phyloP scores from a whole-genome alignment of 441 rosid species.

The Cnidoscolus chayamansa region DNA sequence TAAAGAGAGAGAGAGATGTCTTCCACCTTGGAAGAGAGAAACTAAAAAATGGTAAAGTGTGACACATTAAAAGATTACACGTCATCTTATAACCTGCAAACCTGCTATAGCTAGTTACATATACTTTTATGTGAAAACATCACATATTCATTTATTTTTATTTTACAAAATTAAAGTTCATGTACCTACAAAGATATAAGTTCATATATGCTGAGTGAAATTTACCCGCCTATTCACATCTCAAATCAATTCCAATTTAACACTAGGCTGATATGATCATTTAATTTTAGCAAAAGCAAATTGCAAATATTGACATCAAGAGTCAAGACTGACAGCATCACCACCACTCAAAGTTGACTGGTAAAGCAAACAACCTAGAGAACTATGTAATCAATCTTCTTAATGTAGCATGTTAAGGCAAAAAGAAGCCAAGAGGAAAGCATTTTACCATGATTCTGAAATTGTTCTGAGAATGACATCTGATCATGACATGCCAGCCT shows the following conservation, averaged over 20 bases:
- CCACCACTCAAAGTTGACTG: background rate
- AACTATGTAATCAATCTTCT: constrained; percentile 4
- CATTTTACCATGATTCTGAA: constrained; percentile 19
- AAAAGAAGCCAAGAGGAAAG: background rate
- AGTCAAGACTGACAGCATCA: background rate
- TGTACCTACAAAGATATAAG: too few species aligned
- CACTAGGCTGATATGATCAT: background rate
- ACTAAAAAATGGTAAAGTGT: too few species aligned
- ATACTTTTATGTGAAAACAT: too few species aligned
- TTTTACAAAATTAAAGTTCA: too few species aligned
- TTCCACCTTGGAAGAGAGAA: too few species aligned
- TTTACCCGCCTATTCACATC: too few species aligned
- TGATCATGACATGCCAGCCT: background rate
- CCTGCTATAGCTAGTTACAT: too few species aligned
- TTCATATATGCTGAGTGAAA: too few species aligned
- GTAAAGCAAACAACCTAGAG: background rate
- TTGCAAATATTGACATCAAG: background rate
- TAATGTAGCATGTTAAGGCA: background rate
- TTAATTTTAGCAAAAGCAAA: background rate
- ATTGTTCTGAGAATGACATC: background rate
- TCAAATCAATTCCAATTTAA: background rate
- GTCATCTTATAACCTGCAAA: too few species aligned
- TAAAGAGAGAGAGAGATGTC: too few species aligned
- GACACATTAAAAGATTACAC: too few species aligned
- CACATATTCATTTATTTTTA: too few species aligned